Base-by-base conservation (phyloP, 306 rosid genomes). In the Lathyrus tuberosus region DNA sequence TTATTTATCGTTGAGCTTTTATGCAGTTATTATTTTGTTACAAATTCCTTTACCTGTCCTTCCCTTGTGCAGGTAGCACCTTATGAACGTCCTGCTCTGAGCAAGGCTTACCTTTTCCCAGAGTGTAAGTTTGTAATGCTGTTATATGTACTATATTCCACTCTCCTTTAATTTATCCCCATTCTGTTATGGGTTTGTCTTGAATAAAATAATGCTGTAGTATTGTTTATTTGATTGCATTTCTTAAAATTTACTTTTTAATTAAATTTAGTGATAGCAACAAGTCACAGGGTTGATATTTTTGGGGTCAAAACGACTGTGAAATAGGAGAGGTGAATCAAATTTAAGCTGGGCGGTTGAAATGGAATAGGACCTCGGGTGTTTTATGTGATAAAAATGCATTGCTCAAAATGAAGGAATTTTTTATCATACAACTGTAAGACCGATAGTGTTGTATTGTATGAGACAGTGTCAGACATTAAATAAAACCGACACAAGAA, bases 81-180 rank as follows among this genome's bases (percentile, higher is more conserved):
- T 31, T 94, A 94, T 59, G 99, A 94, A 78, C 99, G 99, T 72
- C 97, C 99, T 78, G 99, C 97, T 46, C 93, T 94, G 40, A 94
- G 99, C 91, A 94, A 94, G 86, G 97, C 83, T 38, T 94, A 94
- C 79, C 89, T 94, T 68, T 87, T 91, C 44, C 99, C 99, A 9
- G 96, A 91, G 64, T 94, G 99, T 94, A 84, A 84, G 99, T 78
- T 38, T 75, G 66, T 70, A 12, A 18, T 26, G 60, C 38, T 40
- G 1, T 58, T 56, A 51, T 54, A 3, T n/a, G 56, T 54, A 37
- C 71, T 61, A 5, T 42, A 44, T 59, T 67, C 26, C 7, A 24
- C 38, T 42, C 4, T 14, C 26, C 10, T 16, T 48, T 54, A 6
- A 4, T 30, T 22, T 17, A 14, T 5, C 8, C 6, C 52, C 44